Base-by-base conservation (phyloP, 2,329 filamentous ascomycete species). In the Pseudogymnoascus sp. region DNA sequence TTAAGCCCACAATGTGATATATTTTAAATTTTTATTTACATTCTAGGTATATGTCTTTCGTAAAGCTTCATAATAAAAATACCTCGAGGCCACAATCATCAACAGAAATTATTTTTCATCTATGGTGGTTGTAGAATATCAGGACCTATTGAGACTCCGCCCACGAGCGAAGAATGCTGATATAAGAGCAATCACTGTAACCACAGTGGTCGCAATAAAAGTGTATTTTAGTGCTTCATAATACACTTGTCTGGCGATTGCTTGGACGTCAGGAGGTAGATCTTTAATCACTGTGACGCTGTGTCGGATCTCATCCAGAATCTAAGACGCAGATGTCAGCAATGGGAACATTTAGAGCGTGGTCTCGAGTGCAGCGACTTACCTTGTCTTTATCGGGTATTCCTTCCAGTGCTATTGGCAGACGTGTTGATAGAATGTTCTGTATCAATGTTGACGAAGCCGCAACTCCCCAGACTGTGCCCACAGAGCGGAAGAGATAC, bases 391-490 rank as follows among this genome's bases (percentile, higher is more conserved):
- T 85, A 66, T 85, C 76, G 64, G 80, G 76, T 69, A 86, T 74
- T 69, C 78, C 79, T 68, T 74, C 77, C 71, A 87, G 73, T 66
- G 78, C 82, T 64, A 75, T 72, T 4, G 80, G 79, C 27, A 87
- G 75, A 64, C 78, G 21, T 21, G 21, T 73, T 67, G 77, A 82
- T 65, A 87, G 76, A 61, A 80, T 82, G 62, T 83, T 87, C 72
- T 87, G 85, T 35, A 86, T 77, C 48, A 87, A 83, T 5, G 84
- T 79, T 7, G 84, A 85, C 0, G 83, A 83, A 36, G 84, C 75
- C 0, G 85, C 84, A 1, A 87, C 85, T 8, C 85, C 84, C 79
- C 83, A 87, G 13, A 87, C 84, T 0, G 80, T 82, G 1, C 84
- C 85, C 2, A 87, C 73, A 0, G 83, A 87, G 27, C 85, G 80